Base-by-base conservation (phyloP, 1,139 yeast genomes). In the Nadsonia starkeyi-henricii region DNA sequence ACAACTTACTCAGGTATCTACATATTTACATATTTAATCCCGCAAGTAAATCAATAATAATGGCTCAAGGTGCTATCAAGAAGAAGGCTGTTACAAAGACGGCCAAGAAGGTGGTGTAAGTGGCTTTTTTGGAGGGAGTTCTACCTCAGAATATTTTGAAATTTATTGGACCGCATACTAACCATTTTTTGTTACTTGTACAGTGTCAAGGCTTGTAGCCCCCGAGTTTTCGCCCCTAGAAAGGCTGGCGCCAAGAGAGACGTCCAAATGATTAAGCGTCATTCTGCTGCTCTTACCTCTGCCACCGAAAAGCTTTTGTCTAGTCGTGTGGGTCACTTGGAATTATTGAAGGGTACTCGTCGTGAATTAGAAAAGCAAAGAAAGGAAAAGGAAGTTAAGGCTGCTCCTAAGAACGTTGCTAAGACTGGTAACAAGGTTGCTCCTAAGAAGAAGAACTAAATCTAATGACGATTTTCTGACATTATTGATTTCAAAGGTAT, bases 251-350 rank as follows among this genome's bases (percentile, higher is more conserved):
- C 77, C 2, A 53, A 55, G 28, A 55, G 55, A 47, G 62, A 61
- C 41, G 67, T 67, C 9, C 66, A 69, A 51, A 68, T 84, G 54
- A 71, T 80, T 50, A 82, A 82, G 60, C 64, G 77, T 53, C 89
- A 79, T 58, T 74, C 77, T 50, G 78, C 81, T 2, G 81, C 85
- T 21, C 73, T 85, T 55, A 75, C 83, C 50, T 67, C 74, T 2
- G 73, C 79, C 19, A 89, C 97, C 1, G 98, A 91, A 66, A 85
- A 78, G 66, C 72, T 86, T 54, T 78, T 89, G 57, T 81, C 96
- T 2, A 74, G 93, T 49, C 77, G 91, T 64, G 96, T 89, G 3
- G 98, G 98, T n/a, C 97, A 91, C 66, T 73, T 91, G 59, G 98
- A 91, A 66, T 64, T 91, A 47, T 70, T 91, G 55, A 86, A 85